These are phyloP conservation scores for Nematodospora valgi DNA, from an alignment of 805 yeast species.

Conservation along the genomic window DNA sequence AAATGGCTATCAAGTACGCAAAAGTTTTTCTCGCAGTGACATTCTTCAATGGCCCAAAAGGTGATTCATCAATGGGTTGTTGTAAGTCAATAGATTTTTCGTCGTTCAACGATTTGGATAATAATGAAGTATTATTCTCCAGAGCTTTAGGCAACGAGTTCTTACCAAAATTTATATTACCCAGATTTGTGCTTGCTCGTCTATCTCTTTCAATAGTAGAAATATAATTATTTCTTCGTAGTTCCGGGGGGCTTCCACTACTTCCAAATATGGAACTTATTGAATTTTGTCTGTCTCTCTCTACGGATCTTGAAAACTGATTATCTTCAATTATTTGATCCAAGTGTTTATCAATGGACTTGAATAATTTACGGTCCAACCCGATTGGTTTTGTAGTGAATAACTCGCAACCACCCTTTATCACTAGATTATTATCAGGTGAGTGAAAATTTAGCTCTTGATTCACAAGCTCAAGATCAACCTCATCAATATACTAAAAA, in stretches of 20 bases:
- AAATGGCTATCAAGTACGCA: conserved; percentile 84
- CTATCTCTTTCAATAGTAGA: conserved; percentile 22
- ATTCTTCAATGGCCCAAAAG: conserved; percentile 89
- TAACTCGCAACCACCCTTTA: conserved; percentile 87
- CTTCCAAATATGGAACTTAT: conserved; percentile 33
- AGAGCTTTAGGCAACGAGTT: conserved; percentile 1
- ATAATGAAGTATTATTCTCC: conserved; percentile 10
- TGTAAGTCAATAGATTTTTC: conserved; percentile 11
- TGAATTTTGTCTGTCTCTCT: conserved; percentile 36
- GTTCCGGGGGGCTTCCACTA: conserved; percentile 32
- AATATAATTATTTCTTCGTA: conserved; percentile 21
- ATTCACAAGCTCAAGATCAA: conserved; percentile 87
- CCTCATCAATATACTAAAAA: conserved; percentile 79
- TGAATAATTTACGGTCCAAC: conserved; percentile 83
- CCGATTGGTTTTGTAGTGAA: conserved; percentile 94
- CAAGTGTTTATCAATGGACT: conserved; percentile 79
- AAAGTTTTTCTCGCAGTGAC: conserved; percentile 85
- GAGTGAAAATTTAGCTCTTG: conserved; percentile 71
- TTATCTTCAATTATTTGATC: conserved; percentile 50
- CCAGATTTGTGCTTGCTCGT: conserved; percentile 25
- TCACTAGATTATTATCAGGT: conserved; percentile 41
- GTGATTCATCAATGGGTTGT: conserved; percentile 46
- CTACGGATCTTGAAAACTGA: conserved; percentile 36
- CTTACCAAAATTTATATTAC: conserved; percentile 11
- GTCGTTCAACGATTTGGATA: conserved; percentile 22